Percentiles rank a stretch among this genome's conserved stretches.
phyloP scores from a whole-genome alignment of 352 stramenopile genomes.

The Phytopythium chamaehyphon region DNA sequence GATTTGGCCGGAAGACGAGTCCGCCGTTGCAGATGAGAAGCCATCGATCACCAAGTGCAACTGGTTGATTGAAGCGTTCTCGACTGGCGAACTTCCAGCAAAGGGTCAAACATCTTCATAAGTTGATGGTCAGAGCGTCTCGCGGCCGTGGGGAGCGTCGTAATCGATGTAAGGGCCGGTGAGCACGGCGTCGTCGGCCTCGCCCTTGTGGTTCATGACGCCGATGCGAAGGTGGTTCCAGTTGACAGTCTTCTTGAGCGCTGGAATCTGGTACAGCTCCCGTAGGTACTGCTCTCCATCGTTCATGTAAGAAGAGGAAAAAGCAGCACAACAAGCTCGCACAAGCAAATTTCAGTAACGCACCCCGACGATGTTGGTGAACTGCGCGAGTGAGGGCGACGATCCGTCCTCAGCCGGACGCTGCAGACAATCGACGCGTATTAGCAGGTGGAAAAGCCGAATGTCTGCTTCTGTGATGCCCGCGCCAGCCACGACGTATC shows the following conservation, averaged over 20 bases:
- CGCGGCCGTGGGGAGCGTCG: conserved; percentile 22
- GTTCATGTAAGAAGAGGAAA: conserved; percentile 5
- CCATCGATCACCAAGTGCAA: too few species aligned
- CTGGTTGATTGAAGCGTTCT: too few species aligned
- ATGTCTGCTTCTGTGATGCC: conserved; percentile 31
- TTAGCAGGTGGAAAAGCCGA: conserved; percentile 26
- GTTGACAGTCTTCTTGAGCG: conserved; percentile 65
- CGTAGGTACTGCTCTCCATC: conserved; percentile 18
- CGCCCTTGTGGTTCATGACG: conserved; percentile 73
- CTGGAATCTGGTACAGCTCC: conserved; percentile 79
- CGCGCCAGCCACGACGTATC: conserved; percentile 18
- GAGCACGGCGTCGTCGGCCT: conserved; percentile 69
- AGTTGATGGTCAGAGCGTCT: conserved; percentile 1
- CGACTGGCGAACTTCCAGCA: too few species aligned
- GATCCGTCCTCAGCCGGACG: not conserved
- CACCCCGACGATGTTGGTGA: conserved; percentile 13
- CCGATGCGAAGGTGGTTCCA: conserved; percentile 90
- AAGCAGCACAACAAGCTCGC: not conserved
- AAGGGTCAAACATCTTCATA: too few species aligned
- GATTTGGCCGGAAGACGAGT: too few species aligned
- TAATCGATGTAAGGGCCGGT: conserved; percentile 42
- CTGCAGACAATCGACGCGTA: conserved; percentile 18
- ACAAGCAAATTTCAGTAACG: not conserved
- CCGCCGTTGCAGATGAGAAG: too few species aligned
- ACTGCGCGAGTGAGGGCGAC: conserved; percentile 4